These are phyloP conservation scores for Sugiyamaella floridensis DNA, from an alignment of 805 yeast genomes.

Conservation along the genomic window DNA sequence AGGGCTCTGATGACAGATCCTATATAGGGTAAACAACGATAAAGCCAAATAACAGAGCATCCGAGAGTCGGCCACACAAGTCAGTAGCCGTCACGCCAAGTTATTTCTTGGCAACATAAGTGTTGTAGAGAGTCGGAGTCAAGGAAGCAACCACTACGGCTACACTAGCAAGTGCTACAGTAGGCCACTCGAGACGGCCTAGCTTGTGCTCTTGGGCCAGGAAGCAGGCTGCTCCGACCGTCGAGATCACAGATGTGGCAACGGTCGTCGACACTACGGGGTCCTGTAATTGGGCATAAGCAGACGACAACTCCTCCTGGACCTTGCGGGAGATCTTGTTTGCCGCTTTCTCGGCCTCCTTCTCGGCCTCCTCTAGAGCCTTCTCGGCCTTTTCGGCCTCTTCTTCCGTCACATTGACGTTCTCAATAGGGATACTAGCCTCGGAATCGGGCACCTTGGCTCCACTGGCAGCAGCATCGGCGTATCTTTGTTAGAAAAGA, in stretches of 20 bases:
- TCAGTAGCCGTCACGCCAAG: no score
- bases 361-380: not conserved
- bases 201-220: constrained; percentile 14
- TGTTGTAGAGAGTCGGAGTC: constrained; percentile 8
- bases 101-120: not conserved
- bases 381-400: constrained; percentile 2
- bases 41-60: no score
- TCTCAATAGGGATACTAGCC: constrained; percentile 4
- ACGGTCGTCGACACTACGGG: constrained; percentile 20
- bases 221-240: constrained; percentile 15
- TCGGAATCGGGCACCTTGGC: constrained; percentile 1
- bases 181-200: constrained; percentile 15
- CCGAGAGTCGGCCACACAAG: no score
- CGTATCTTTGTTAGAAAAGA: constrained; percentile 2
- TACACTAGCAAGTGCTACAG: constrained; percentile 6
- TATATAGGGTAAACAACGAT: not conserved
- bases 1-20: not conserved
- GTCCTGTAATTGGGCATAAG: constrained; percentile 14
- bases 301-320: not conserved
- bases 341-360: not conserved
- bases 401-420: constrained; percentile 5
- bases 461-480: constrained; percentile 10
- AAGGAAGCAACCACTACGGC: constrained; percentile 6
- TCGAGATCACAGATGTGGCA: constrained; percentile 12
- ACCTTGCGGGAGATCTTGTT: not conserved